Conservation (phyloP, 768 basidiomycete genomes). For the Cystoderma amianthinum region DNA sequence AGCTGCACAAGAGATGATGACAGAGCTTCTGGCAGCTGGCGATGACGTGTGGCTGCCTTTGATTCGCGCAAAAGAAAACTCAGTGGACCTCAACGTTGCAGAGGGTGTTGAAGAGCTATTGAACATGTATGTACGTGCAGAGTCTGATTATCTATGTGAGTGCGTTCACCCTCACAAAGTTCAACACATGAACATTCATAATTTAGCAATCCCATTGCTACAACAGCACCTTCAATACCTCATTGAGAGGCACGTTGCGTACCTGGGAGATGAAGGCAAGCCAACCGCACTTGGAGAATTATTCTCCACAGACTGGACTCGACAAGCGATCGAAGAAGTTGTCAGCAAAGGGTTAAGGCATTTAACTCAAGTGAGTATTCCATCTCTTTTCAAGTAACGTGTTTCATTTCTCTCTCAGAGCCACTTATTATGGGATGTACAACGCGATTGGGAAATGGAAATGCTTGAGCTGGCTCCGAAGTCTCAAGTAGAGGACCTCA, state of each 20-base stretch:
- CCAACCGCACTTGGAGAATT: constrained; percentile 42
- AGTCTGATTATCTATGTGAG: constrained; percentile 77
- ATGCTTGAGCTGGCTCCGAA: constrained; percentile 41
- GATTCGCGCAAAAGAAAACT: constrained; percentile 44
- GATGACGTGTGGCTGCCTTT: constrained; percentile 75
- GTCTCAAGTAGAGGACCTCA: constrained; percentile 33
- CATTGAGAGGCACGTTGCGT: constrained; percentile 31
- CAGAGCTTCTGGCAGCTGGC: constrained; percentile 53
- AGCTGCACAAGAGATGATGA: constrained; percentile 61
- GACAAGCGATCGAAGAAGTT: constrained; percentile 43
- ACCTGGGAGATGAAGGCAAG: constrained; percentile 27
- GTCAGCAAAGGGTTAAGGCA: constrained; percentile 54
- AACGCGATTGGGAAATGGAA: constrained; percentile 71
- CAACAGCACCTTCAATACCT: constrained; percentile 63
- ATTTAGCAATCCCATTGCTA: constrained; percentile 68
- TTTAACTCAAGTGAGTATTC: constrained; percentile 47
- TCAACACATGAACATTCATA: constrained; percentile 1
- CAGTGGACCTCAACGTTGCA: constrained; percentile 42
- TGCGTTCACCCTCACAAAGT: constrained; percentile 8
- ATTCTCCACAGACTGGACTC: constrained; percentile 60
- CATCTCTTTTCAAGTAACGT: background rate
- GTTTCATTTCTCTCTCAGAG: constrained; percentile 36
- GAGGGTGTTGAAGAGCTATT: constrained; percentile 51
- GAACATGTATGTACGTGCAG: constrained; percentile 57
- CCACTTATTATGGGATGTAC: constrained; percentile 61